These are phyloP conservation scores for Panaeolus cyanescens DNA, from an alignment of 768 basidiomycete species.

Conservation along the genomic window DNA sequence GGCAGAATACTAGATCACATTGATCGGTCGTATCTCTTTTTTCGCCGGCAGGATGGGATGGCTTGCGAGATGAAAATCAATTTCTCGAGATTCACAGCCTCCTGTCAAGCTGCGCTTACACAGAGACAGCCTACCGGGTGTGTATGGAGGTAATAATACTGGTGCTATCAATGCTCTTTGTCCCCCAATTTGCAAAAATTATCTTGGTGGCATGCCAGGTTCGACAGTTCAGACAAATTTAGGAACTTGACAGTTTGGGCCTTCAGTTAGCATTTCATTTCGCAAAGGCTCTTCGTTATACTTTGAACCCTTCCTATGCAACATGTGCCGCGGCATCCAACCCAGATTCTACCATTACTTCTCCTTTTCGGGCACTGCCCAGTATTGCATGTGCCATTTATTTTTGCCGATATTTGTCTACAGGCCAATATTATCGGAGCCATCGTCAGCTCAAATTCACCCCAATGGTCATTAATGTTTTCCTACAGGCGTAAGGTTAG, in stretches of 20 bases:
- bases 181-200: background rate
- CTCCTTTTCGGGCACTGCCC: background rate
- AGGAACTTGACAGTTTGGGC: background rate
- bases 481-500: too few species aligned
- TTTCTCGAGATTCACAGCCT: background rate
- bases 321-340: background rate
- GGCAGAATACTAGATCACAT: background rate
- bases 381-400: too few species aligned
- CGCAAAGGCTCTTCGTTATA: background rate
- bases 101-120: background rate
- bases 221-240: background rate
- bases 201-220: too few species aligned
- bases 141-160: background rate
- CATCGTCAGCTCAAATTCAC: background rate
- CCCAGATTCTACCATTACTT: background rate
- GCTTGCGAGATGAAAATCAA: background rate
- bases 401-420: background rate
- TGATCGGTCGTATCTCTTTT: background rate
- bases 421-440: background rate
- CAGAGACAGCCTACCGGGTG: background rate
- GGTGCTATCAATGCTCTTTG: background rate
- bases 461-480: too few species aligned
- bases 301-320: background rate
- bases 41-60: background rate
- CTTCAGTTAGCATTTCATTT: background rate